Evolutionary conservation across 31 red algal species (phyloP).

Genomic region (Pterothamnion heteromorphum): DNA sequence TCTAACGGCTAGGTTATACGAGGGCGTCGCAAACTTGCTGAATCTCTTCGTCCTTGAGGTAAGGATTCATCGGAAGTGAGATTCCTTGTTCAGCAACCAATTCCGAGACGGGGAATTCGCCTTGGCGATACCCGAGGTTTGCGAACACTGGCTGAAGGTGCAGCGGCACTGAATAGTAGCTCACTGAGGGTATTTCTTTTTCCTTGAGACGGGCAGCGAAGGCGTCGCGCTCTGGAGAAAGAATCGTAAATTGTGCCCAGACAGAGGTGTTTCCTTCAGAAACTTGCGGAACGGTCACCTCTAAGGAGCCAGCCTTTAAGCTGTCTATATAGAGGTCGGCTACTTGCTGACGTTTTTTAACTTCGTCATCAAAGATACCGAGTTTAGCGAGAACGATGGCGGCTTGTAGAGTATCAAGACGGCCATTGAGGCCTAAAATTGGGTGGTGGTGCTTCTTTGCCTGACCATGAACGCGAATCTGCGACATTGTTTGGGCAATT

Average conservation of each 20-base stretch:
- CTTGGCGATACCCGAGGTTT: not conserved
- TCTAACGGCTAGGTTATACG: too few species aligned
- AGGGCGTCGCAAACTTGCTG: too few species aligned
- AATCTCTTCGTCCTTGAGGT: constrained; percentile 42
- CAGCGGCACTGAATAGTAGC: not conserved
- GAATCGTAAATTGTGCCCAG: not conserved
- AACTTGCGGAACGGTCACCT: not conserved
- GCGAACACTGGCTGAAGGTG: not conserved
- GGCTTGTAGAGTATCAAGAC: constrained; percentile 53
- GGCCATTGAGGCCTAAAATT: constrained; percentile 40
- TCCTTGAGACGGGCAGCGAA: not conserved
- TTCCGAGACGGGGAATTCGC: not conserved
- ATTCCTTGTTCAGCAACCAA: constrained; percentile 43
- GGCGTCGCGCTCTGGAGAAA: not conserved
- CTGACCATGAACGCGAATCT: constrained; percentile 37
- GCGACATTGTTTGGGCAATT: not conserved
- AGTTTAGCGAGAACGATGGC: constrained; percentile 26
- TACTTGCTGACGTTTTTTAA: not conserved
- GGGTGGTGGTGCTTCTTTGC: not conserved
- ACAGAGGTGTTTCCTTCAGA: not conserved
- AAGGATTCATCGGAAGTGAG: constrained; percentile 69
- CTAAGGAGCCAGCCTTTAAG: not conserved
- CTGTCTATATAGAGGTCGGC: not conserved
- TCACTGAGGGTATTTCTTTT: not conserved
- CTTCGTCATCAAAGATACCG: not conserved